These are phyloP conservation scores for Echinosophora koreensis DNA, from an alignment of 306 rosid species.

Conservation along the genomic window DNA sequence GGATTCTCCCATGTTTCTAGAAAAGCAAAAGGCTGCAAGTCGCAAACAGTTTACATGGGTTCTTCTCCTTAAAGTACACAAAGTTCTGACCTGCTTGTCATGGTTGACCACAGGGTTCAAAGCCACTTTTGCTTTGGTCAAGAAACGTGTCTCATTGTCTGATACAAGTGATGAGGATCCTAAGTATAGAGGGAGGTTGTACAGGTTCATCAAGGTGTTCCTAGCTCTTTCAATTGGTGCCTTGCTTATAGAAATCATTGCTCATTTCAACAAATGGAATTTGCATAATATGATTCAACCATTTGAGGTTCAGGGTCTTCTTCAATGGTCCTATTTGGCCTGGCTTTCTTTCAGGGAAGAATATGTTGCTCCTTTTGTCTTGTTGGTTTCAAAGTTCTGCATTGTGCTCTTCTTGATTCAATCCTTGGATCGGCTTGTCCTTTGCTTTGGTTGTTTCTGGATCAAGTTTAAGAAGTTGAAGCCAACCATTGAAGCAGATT, in stretches of 20 bases:
- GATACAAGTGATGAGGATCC: constrained; percentile 69
- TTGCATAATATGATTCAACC: constrained; percentile 70
- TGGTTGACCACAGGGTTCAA: constrained; percentile 69
- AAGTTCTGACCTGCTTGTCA: constrained; percentile 68
- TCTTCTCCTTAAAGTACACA: constrained; percentile 84
- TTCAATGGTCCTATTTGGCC: constrained; percentile 76
- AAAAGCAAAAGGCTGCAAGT: constrained; percentile 72
- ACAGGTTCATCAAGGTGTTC: constrained; percentile 73
- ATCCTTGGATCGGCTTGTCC: constrained; percentile 88
- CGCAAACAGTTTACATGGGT: constrained; percentile 88
- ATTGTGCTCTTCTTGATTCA: constrained; percentile 85
- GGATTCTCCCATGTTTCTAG: constrained; percentile 66
- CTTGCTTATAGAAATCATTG: constrained; percentile 74
- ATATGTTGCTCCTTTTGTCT: constrained; percentile 76
- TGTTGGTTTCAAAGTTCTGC: constrained; percentile 85
- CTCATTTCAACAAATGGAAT: constrained; percentile 86
- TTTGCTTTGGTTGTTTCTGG: constrained; percentile 96
- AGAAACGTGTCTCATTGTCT: constrained; percentile 74
- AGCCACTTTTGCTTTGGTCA: constrained; percentile 57
- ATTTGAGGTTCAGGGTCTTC: constrained; percentile 79
- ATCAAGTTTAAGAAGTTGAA: constrained; percentile 84
- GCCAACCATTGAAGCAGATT: constrained; percentile 65
- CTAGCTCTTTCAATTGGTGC: constrained; percentile 72
- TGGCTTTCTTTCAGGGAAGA: constrained; percentile 88
- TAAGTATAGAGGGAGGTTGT: constrained; percentile 68